Base-by-base conservation (phyloP, 2,329 filamentous ascomycete species). In the Stagonosporopsis rhizophila region DNA sequence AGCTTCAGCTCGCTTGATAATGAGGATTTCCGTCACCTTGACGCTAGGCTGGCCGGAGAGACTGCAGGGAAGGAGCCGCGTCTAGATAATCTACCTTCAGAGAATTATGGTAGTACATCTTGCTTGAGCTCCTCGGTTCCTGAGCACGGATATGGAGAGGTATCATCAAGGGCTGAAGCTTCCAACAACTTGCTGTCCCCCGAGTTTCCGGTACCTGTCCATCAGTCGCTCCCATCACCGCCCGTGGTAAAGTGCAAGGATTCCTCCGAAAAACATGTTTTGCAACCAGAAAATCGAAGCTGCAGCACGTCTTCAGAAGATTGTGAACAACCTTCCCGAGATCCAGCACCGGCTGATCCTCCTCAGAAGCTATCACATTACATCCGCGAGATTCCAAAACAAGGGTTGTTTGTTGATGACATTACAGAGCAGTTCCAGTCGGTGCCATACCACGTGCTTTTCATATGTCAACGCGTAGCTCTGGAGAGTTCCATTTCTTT, bases 381-480 rank as follows among this genome's bases (percentile, higher is more conserved):
- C 30, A 66, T 77, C 23, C 64, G 69, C 1, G 39, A 69, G 19
- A 55, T 78, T 17, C 69, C 72, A 0, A 25, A 30, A 0, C 59
- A 68, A 15, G 61, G 70, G 19, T 55, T 78, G 1, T 77, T 75
- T 34, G 64, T 72, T 5, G 53, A 66, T 6, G 44, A 64, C 8
- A 44, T 63, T 14, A 20, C 60, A 3, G 7, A 41, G 8, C 27
- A 48, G 2, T n/a, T 69, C 5, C 32, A 34, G n/a, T 4, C 19
- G 0, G 56, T 71, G 19, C 70, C 73, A 0, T 77, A 72, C 54
- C 68, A 67, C n/a, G 45, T 73, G 2, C 61, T 69, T 1, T 75
- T 73, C 52, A 73, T 76, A n/a, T 72, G 70, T 44, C 57, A 52
- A 17, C 70, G 72, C 4, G 35, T 77, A 15, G 63, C 70, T 1